Evolutionary conservation across 1,139 yeast species (phyloP).

Genomic region (Geotrichum citri-aurantii): DNA sequence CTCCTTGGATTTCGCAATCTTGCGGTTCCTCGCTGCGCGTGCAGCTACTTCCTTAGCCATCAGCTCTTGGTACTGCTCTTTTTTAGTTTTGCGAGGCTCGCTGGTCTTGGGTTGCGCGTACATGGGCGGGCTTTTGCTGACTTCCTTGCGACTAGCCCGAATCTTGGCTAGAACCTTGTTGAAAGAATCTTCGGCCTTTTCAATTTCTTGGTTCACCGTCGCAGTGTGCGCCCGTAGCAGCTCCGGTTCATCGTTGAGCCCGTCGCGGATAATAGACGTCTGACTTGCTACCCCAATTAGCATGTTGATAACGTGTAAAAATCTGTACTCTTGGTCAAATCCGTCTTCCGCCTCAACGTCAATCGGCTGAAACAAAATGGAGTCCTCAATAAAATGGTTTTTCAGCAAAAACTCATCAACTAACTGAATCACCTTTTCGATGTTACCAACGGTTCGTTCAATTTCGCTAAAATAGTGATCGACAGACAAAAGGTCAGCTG

Average conservation of each 20-base stretch:
- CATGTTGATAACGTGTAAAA: constrained; percentile 4
- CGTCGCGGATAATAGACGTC: constrained; percentile 15
- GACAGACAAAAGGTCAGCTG: constrained; percentile 16
- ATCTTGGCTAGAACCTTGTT: constrained; percentile 12
- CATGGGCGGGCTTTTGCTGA: constrained; percentile 10
- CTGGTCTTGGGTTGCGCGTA: constrained; percentile 6
- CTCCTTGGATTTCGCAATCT: constrained; percentile 30
- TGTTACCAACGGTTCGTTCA: constrained; percentile 32
- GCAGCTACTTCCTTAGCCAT: constrained; percentile 26
- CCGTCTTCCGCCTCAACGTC: constrained; percentile 13
- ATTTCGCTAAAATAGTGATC: constrained; percentile 26
- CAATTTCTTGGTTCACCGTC: constrained; percentile 7
- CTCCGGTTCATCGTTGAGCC: constrained; percentile 1
- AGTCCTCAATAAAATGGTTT: neutral
- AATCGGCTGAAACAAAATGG: neutral
- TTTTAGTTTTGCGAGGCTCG: constrained; percentile 19
- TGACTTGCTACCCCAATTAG: constrained; percentile 12
- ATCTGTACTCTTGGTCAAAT: constrained; percentile 27
- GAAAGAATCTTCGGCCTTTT: constrained; percentile 14
- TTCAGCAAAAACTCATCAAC: constrained; percentile 25
- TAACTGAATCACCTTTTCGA: constrained; percentile 30
- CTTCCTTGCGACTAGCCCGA: constrained; percentile 12
- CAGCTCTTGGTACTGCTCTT: constrained; percentile 20
- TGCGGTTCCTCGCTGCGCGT: constrained; percentile 24
- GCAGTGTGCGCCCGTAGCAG: neutral